These are phyloP conservation scores for Geopyxis carbonaria DNA, from an alignment of 495 filamentous ascomycete genomes.

Conservation along the genomic window DNA sequence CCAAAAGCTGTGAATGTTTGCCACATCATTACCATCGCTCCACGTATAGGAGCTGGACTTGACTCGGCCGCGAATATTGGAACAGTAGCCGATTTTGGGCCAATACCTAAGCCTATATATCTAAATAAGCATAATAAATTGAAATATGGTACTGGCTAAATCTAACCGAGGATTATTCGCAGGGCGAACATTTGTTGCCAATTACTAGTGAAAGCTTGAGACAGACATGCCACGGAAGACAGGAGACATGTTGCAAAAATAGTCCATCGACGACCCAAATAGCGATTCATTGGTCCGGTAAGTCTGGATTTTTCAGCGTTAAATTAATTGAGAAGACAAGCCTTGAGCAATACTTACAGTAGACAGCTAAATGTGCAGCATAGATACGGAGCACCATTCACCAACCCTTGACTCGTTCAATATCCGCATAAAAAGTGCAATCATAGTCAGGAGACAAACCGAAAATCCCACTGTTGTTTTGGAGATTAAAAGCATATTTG, in stretches of 20 bases:
- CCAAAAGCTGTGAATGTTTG: conserved; percentile 75
- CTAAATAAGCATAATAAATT: too few relatives aligned
- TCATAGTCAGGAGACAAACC: conserved; percentile 45
- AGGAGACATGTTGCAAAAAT: conserved; percentile 37
- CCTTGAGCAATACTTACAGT: too few relatives aligned
- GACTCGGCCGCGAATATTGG: conserved; percentile 64
- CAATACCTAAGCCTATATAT: conserved; percentile 47
- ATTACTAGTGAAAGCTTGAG: conserved; percentile 51
- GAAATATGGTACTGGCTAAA: conserved; percentile 35
- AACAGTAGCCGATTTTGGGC: conserved; percentile 62
- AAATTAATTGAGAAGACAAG: background rate
- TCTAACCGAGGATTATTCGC: conserved; percentile 29
- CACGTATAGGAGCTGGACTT: conserved; percentile 50
- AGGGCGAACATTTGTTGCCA: conserved; percentile 44
- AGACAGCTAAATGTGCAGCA: conserved; percentile 59
- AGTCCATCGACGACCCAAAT: conserved; percentile 59
- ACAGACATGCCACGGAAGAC: conserved; percentile 50
- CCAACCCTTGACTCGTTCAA: conserved; percentile 45
- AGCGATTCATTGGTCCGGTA: background rate
- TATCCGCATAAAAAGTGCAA: conserved; percentile 35
- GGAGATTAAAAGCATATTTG: background rate
- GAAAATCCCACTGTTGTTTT: background rate
- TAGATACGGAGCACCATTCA: conserved; percentile 51
- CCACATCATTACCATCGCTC: conserved; percentile 63
- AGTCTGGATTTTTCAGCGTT: too few relatives aligned